phyloP scores from a whole-genome alignment of 164 flowering plant genomes.

The Nelumbo lutea region DNA sequence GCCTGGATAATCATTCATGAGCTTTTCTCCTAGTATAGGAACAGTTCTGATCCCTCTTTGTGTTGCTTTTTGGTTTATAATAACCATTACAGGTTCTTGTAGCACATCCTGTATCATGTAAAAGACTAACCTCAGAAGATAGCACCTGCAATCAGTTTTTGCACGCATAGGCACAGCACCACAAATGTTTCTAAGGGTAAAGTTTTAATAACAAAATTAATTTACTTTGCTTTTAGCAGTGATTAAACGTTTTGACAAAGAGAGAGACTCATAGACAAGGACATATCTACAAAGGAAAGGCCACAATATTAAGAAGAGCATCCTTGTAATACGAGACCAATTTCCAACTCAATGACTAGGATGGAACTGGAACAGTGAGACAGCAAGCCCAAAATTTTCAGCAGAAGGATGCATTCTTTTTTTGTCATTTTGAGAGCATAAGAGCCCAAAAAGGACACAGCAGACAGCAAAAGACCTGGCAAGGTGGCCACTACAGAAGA shows the following conservation, averaged over 20 bases:
- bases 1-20: constrained; percentile 17
- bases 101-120: constrained; percentile 47
- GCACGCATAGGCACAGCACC: no score
- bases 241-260: background rate
- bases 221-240: background rate
- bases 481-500: no score
- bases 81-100: constrained; percentile 58
- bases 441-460: no score
- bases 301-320: no score
- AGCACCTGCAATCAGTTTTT: no score
- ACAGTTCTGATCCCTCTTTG: constrained; percentile 24
- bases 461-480: no score
- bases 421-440: no score
- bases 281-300: background rate
- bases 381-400: no score
- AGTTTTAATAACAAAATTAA: background rate
- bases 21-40: constrained; percentile 17
- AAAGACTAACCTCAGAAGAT: background rate
- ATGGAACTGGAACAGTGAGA: no score
- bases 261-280: background rate
- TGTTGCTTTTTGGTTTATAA: constrained; percentile 41
- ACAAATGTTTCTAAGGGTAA: background rate
- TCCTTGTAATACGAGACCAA: no score
- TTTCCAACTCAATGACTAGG: no score
- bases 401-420: no score